Conservation (phyloP, 768 basidiomycete species). For the Kondoa subrosea region DNA sequence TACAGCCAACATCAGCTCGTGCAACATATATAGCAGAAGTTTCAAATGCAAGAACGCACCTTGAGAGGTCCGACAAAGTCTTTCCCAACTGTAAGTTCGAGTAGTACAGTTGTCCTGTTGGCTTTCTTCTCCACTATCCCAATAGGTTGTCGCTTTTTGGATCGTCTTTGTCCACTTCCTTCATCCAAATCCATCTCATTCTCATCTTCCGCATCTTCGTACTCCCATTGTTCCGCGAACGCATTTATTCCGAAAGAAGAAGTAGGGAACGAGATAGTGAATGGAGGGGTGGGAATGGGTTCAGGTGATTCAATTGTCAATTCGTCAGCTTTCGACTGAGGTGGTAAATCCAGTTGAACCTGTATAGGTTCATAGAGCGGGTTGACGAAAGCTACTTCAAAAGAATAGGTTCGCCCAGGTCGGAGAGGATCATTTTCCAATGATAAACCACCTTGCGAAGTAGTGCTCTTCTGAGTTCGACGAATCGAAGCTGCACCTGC, state of each 20-base stretch:
- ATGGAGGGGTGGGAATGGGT: conserved; percentile 34
- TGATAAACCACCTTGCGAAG: neutral
- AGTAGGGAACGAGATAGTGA: conserved; percentile 65
- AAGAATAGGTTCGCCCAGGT: conserved; percentile 66
- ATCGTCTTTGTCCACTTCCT: conserved; percentile 35
- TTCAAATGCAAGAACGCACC: conserved; percentile 41
- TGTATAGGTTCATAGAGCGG: conserved; percentile 91
- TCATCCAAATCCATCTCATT: conserved; percentile 39
- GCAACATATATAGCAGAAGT: conserved; percentile 1
- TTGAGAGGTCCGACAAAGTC: conserved; percentile 61
- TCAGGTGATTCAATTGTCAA: conserved; percentile 7
- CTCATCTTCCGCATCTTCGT: conserved; percentile 54
- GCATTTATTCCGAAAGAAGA: conserved; percentile 65
- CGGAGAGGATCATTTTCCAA: conserved; percentile 37
- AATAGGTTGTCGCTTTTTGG: conserved; percentile 31
- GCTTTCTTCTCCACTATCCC: conserved; percentile 76
- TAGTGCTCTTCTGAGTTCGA: neutral
- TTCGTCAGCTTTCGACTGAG: neutral
- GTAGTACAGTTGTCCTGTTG: conserved; percentile 72
- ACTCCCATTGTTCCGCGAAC: conserved; percentile 95
- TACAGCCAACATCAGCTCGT: too few species aligned
- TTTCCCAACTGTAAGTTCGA: conserved; percentile 70
- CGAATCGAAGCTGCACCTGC: neutral
- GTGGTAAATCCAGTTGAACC: conserved; percentile 53
- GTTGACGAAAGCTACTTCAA: conserved; percentile 80